A percentile compares a stretch with the other conserved stretches of the same genome.
phyloP scores from a whole-genome alignment of 2,329 filamentous ascomycete species.

The Corniculantispora saksenae region DNA sequence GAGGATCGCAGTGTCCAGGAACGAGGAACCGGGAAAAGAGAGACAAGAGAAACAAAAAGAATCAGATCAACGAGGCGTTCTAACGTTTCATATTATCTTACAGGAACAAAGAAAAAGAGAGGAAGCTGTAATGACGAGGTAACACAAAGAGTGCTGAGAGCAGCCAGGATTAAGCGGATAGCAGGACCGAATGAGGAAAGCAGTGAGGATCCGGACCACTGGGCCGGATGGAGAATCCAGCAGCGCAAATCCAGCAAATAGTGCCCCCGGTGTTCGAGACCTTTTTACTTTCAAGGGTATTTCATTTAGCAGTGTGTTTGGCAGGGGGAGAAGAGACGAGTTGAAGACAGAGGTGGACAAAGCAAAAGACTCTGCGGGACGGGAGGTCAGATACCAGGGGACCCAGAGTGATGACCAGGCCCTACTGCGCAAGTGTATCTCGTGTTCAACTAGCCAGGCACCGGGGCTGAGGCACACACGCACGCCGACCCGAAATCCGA shows the following conservation, averaged over 20 bases:
- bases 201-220: conserved; percentile 4
- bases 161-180: not conserved
- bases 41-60: no score
- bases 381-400: no score
- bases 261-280: not conserved
- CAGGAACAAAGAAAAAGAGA: not conserved
- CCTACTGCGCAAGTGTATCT: no score
- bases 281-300: not conserved
- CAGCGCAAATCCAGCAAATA: not conserved
- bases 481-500: no score
- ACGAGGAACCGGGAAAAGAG: not conserved
- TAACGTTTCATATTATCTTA: not conserved
- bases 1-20: not conserved
- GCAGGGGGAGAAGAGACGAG: no score
- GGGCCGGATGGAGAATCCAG: not conserved
- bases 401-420: no score
- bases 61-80: not conserved
- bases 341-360: not conserved
- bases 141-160: not conserved
- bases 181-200: not conserved
- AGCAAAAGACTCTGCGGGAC: no score
- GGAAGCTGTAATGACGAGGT: conserved; percentile 5
- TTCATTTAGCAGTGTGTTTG: no score
- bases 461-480: no score
- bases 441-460: no score